Conservation (phyloP, 352 stramenopile species). For the Blastocystis hominis region DNA sequence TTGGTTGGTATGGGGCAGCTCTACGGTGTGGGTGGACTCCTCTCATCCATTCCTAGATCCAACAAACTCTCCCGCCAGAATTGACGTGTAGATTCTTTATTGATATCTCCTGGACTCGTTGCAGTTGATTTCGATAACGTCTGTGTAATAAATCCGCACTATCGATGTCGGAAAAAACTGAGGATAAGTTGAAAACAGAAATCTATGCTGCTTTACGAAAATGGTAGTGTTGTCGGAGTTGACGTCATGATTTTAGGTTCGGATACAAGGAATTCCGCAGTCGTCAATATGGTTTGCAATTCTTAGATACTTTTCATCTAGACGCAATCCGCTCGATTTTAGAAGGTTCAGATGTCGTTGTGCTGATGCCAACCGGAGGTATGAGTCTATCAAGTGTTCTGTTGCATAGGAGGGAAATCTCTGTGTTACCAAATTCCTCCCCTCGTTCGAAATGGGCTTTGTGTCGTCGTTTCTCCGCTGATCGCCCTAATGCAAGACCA, state of each 20-base stretch:
- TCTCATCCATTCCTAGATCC: neutral
- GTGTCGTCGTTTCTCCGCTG: slow-evolving; percentile 45
- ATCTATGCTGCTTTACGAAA: neutral
- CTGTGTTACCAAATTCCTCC: slow-evolving; percentile 54
- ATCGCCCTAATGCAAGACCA: slow-evolving; percentile 55
- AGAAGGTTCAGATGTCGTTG: neutral
- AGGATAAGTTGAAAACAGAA: neutral
- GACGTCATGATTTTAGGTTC: neutral
- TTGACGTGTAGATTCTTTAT: too few relatives aligned
- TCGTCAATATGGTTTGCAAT: neutral
- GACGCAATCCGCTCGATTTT: slow-evolving; percentile 18
- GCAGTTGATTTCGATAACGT: too few relatives aligned
- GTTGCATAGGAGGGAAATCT: slow-evolving; percentile 25
- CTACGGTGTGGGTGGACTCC: too few relatives aligned
- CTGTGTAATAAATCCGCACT: too few relatives aligned
- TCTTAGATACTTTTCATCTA: neutral
- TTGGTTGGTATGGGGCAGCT: neutral
- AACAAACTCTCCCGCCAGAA: too few relatives aligned
- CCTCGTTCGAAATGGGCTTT: slow-evolving; percentile 11
- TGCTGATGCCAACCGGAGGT: slow-evolving; percentile 52
- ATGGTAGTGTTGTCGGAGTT: neutral
- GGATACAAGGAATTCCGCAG: slow-evolving; percentile 33
- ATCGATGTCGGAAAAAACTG: neutral
- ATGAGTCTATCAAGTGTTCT: neutral
- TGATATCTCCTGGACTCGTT: too few relatives aligned